Conservation (phyloP, 1,284 basidiomycete species). For the Rhodotorula sp. region DNA sequence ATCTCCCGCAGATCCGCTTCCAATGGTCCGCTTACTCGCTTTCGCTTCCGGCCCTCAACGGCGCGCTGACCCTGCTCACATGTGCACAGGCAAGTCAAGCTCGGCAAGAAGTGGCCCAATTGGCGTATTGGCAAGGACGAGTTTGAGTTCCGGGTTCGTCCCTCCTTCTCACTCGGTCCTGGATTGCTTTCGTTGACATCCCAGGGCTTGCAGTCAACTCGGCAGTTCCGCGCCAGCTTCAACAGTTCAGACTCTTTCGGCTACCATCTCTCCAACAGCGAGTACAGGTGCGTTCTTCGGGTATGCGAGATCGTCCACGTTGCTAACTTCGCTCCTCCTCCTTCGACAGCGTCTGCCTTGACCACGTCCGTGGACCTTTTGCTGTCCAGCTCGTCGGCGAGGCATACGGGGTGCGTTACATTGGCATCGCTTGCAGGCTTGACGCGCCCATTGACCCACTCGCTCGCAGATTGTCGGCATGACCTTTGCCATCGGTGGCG, state of each 20-base stretch:
- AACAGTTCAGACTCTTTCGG: conserved; percentile 32
- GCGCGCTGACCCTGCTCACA: neutral
- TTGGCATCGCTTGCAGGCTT: neutral
- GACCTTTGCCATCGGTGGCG: conserved; percentile 25
- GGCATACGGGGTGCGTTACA: conserved; percentile 9
- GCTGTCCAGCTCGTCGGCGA: conserved; percentile 18
- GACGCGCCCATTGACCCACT: neutral
- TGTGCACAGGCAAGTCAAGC: conserved; percentile 18
- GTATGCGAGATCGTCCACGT: neutral
- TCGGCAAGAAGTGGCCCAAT: conserved; percentile 24
- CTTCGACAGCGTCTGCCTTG: conserved; percentile 7
- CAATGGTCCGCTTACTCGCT: neutral
- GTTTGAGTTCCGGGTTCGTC: conserved; percentile 8
- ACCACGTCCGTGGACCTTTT: conserved; percentile 32
- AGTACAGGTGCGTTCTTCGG: neutral
- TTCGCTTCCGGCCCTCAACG: too few species aligned
- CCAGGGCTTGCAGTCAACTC: neutral
- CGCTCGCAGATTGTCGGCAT: neutral
- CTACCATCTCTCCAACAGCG: conserved; percentile 8
- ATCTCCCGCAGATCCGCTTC: neutral
- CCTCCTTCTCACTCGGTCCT: too few species aligned
- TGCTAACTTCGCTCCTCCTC: conserved; percentile 7
- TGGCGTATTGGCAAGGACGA: conserved; percentile 27
- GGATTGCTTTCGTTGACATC: neutral
- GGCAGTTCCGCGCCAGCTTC: conserved; percentile 15